A percentile compares a stretch with the other conserved stretches of the same genome.
Conservation (phyloP, 257 asterid genomes). For the Orobanche coerulescens region DNA sequence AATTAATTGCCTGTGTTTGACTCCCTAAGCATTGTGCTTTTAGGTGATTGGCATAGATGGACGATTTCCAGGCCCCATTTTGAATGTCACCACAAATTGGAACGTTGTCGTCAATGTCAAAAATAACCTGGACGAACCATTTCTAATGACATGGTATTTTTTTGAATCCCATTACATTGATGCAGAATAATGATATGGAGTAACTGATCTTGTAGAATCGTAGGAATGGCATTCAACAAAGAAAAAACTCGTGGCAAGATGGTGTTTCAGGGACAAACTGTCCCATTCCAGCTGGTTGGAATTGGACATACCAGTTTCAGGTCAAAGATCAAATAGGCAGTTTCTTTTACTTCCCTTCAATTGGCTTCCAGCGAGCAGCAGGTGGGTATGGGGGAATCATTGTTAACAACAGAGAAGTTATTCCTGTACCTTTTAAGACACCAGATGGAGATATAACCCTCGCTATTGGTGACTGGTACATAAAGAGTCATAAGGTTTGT, state of each 20-base stretch:
- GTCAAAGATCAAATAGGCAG: conserved; percentile 96
- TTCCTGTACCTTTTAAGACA: conserved; percentile 61
- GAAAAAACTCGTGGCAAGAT: conserved; percentile 92
- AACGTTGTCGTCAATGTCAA: conserved; percentile 76
- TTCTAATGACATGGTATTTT: conserved; percentile 80
- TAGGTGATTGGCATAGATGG: conserved; percentile 89
- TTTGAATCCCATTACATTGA: conserved; percentile 8
- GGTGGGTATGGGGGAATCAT: conserved; percentile 88
- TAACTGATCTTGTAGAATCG: conserved; percentile 31
- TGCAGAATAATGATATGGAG: conserved; percentile 18
- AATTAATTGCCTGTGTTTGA: conserved; percentile 11
- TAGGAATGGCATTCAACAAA: conserved; percentile 90
- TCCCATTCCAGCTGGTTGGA: conserved; percentile 93
- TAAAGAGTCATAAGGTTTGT: conserved; percentile 73
- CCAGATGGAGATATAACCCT: conserved; percentile 87
- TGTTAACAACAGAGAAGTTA: conserved; percentile 70
- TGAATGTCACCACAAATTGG: conserved; percentile 92
- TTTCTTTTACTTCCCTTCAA: conserved; percentile 84
- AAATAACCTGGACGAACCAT: conserved; percentile 77
- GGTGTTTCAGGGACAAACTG: conserved; percentile 94
- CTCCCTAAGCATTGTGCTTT: conserved; percentile 15
- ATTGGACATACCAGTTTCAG: conserved; percentile 95
- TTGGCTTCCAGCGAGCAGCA: conserved; percentile 61
- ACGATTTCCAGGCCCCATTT: conserved; percentile 81
- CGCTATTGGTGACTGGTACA: conserved; percentile 80